Evolutionary conservation across 352 stramenopile genomes (phyloP).

Genomic region (Phytophthora sp.): DNA sequence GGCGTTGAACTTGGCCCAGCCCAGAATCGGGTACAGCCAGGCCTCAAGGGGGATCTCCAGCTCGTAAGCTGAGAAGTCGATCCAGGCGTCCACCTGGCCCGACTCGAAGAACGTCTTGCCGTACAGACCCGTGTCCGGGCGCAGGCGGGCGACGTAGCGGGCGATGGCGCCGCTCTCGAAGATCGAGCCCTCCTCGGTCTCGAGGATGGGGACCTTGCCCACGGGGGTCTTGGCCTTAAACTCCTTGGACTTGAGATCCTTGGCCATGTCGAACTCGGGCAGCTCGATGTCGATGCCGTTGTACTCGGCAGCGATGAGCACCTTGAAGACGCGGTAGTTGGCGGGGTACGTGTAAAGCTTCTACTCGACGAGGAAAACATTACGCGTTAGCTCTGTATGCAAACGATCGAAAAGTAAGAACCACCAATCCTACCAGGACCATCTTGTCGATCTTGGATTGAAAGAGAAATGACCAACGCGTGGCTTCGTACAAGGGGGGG

Average conservation of each 20-base stretch:
- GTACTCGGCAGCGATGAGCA: slow-evolving; percentile 95
- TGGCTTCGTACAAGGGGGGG: too few relatives aligned
- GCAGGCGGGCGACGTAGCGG: slow-evolving; percentile 91
- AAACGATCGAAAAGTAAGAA: neutral
- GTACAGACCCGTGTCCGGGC: slow-evolving; percentile 86
- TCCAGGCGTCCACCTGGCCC: slow-evolving; percentile 92
- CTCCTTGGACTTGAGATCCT: slow-evolving; percentile 61
- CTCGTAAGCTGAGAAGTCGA: slow-evolving; percentile 93
- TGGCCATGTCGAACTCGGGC: slow-evolving; percentile 71
- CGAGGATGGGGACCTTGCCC: slow-evolving; percentile 87
- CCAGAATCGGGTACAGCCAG: slow-evolving; percentile 91
- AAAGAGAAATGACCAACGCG: slow-evolving; percentile 25
- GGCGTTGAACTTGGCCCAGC: slow-evolving; percentile 82
- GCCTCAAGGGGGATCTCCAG: slow-evolving; percentile 90
- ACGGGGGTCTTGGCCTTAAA: slow-evolving; percentile 89
- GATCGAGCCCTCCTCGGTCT: slow-evolving; percentile 85
- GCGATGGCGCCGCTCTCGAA: slow-evolving; percentile 94
- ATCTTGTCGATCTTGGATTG: slow-evolving; percentile 30
- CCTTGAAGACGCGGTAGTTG: slow-evolving; percentile 95
- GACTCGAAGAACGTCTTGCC: slow-evolving; percentile 92
- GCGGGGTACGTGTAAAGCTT: slow-evolving; percentile 90
- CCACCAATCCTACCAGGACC: slow-evolving; percentile 7
- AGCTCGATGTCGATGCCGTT: slow-evolving; percentile 88
- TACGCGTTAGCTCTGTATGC: slow-evolving; percentile 1
- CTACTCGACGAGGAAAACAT: slow-evolving; percentile 34